Conservation (phyloP, 805 yeast genomes). For the Lipomyces chichibuensis region DNA sequence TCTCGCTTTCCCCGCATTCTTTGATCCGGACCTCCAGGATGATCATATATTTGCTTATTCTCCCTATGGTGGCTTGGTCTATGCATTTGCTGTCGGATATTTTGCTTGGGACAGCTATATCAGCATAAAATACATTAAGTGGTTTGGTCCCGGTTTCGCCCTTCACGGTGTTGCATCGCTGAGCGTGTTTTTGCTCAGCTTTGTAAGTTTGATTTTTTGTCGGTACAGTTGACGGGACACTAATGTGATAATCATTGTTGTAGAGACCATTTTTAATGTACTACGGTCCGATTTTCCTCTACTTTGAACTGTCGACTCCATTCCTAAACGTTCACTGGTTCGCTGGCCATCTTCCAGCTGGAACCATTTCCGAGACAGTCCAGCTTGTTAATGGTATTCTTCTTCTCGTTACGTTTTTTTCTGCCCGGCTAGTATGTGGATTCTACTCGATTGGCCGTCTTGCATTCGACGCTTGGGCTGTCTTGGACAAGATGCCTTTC, state of each 20-base stretch:
- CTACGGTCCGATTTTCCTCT: constrained; percentile 77
- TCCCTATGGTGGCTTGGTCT: constrained; percentile 74
- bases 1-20: constrained; percentile 61
- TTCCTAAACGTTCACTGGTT: constrained; percentile 95
- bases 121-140: constrained; percentile 61
- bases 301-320: constrained; percentile 90
- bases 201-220: constrained; percentile 38
- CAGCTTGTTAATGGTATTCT: constrained; percentile 65
- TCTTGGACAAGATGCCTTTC: constrained; percentile 47
- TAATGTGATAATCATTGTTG: not conserved
- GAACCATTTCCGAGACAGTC: constrained; percentile 57
- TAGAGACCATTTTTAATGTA: constrained; percentile 72
- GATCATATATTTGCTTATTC: constrained; percentile 69
- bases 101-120: constrained; percentile 83
- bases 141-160: constrained; percentile 81
- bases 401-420: constrained; percentile 70
- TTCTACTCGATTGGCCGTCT: constrained; percentile 65
- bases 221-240: not conserved
- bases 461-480: constrained; percentile 54
- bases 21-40: constrained; percentile 54
- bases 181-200: constrained; percentile 65
- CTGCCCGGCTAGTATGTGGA: constrained; percentile 85
- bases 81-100: constrained; percentile 78
- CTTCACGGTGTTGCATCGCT: constrained; percentile 84
- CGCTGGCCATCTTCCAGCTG: constrained; percentile 72